Base-by-base conservation (phyloP, 176 grass and related monocot genomes). In the Poa annua region DNA sequence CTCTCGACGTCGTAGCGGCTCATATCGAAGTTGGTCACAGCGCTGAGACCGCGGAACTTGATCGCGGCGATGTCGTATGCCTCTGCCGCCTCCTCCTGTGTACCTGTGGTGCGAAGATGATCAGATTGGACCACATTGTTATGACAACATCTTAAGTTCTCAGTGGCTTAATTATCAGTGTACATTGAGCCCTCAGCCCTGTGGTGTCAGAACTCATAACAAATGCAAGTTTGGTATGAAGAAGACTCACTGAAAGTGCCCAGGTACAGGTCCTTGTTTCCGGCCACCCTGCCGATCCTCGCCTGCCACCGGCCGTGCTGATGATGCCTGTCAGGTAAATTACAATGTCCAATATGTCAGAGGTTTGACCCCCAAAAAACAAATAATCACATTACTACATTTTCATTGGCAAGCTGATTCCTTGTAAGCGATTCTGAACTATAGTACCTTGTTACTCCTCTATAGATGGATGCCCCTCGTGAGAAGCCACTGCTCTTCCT, bases 401-500 rank as follows among this genome's bases (percentile, higher is more conserved):
- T 70, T 74, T 39, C 4, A 2, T 80, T 22, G 9, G 26, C 29
- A 57, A 36, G 60, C 50, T 75, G 17, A 29, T 49, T 61, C 61
- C 14, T 16, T 29, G n/a, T 38, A 79, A 69, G 22, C n/a, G 9
- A 2, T 51, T 51, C 20, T 68, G 20, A 69, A 54, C 8, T 16
- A 6, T 13, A 1, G 0, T 54, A 98, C 95, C 92, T 86, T 74
- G 95, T 98, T 33, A 98, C 95, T 76, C 95, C 95, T 84, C 95
- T 95, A 49, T 98, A 98, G 54, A 98, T 95, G 85, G 95, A 98
- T 21, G 95, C 95, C 7, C 95, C 95, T 88, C 95, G 90, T 34
- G 95, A 98, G 90, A 98, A 98, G 70, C 95, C 95, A 32, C 95
- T 98, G 74, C 95, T 98, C 67, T 92, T 98, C 80, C 95, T 98